Conservation (phyloP, 73 alveolate genomes). For the Paramecium octaurelia region DNA sequence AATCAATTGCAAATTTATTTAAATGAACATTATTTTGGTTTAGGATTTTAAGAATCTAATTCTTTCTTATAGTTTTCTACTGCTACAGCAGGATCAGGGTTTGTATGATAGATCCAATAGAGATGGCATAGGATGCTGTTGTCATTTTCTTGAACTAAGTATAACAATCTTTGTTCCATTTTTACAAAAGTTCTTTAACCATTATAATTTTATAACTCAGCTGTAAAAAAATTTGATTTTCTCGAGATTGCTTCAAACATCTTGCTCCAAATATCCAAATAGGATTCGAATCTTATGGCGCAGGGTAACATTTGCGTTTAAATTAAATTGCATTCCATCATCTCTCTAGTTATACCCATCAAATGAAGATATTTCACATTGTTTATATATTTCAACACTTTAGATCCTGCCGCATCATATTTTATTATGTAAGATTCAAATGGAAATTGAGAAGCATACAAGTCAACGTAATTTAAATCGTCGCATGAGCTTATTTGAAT, state of each 20-base stretch:
- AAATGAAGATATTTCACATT: neutral
- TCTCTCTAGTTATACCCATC: conserved; percentile 33
- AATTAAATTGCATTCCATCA: neutral
- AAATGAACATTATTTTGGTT: conserved; percentile 21
- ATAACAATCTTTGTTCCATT: neutral
- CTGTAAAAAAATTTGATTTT: neutral
- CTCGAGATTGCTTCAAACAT: neutral
- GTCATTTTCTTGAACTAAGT: neutral
- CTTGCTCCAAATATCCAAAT: conserved; percentile 26
- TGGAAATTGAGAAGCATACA: conserved; percentile 20
- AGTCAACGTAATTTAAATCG: neutral
- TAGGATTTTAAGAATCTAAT: conserved; percentile 8
- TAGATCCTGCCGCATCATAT: neutral
- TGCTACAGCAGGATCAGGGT: neutral
- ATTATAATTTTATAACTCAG: conserved; percentile 14
- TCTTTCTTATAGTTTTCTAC: neutral
- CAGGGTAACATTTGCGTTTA: conserved; percentile 10
- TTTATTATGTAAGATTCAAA: conserved; percentile 4
- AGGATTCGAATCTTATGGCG: conserved; percentile 23
- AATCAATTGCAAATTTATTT: neutral
- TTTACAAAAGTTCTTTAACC: conserved; percentile 13
- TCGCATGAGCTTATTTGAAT: neutral
- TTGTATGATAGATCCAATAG: conserved; percentile 23
- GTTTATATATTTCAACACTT: neutral
- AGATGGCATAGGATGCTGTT: neutral